A percentile compares a stretch with the other conserved stretches of the same genome.
These are phyloP conservation scores for Scutellaria barbata DNA, from an alignment of 257 asterid species.

Conservation along the genomic window DNA sequence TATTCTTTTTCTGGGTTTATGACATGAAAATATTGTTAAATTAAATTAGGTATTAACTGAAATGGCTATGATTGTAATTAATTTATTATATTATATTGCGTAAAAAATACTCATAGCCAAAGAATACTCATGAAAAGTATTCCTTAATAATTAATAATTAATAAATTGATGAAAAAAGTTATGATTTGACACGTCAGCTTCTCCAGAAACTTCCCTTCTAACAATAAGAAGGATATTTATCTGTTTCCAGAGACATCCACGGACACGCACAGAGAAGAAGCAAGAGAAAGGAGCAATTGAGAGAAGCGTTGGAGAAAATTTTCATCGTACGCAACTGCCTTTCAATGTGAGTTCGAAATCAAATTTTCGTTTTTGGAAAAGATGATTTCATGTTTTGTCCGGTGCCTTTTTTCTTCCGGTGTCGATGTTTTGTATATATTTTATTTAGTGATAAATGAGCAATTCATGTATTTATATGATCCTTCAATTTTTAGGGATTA, in stretches of 20 bases:
- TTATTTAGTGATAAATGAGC: not conserved
- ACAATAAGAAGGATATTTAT: conserved; percentile 3
- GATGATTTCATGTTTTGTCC: not conserved
- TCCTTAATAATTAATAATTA: too few relatives aligned
- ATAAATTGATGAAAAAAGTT: not conserved
- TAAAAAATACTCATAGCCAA: too few relatives aligned
- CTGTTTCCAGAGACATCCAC: conserved; percentile 35
- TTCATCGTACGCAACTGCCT: conserved; percentile 1
- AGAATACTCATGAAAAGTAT: too few relatives aligned
- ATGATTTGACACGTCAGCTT: conserved; percentile 26
- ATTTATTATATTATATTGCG: too few relatives aligned
- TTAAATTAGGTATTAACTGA: too few relatives aligned
- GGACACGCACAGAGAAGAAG: not conserved
- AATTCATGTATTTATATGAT: not conserved
- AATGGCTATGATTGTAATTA: too few relatives aligned
- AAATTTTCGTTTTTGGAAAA: not conserved
- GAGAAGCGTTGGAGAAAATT: not conserved
- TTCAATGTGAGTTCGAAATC: conserved; percentile 30
- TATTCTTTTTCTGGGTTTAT: too few relatives aligned
- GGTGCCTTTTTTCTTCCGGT: not conserved
- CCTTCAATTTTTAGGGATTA: not conserved
- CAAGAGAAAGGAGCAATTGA: conserved; percentile 1
- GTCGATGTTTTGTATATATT: not conserved
- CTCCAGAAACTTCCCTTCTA: conserved; percentile 48
- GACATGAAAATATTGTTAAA: too few relatives aligned